phyloP scores from a whole-genome alignment of 192 early-diverging fungal species.

The Thoreauomyces humboldtii region DNA sequence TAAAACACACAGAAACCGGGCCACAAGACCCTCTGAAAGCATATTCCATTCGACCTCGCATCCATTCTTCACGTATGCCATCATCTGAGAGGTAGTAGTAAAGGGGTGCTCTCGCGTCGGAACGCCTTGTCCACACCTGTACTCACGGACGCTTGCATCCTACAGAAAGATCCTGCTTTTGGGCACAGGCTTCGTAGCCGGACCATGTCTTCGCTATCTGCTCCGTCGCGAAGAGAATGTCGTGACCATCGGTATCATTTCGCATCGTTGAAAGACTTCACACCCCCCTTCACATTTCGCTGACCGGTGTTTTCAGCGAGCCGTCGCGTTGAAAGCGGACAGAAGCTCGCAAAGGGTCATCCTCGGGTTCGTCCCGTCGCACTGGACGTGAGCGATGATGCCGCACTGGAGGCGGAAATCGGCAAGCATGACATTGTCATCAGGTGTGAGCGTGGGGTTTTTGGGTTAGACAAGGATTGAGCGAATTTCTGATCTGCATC shows the following conservation, averaged over 20 bases:
- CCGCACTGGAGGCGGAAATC: slow-evolving; percentile 45
- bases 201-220: slow-evolving; percentile 90
- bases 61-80: too few species aligned
- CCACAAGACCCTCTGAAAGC: too few species aligned
- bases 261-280: too few species aligned
- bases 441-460: too few species aligned
- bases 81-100: too few species aligned
- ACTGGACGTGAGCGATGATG: slow-evolving; percentile 52
- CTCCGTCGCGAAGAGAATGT: slow-evolving; percentile 84
- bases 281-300: background rate
- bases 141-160: too few species aligned
- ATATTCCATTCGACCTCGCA: too few species aligned
- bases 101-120: too few species aligned
- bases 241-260: slow-evolving; percentile 86
- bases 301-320: slow-evolving; percentile 65
- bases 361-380: slow-evolving; percentile 39
- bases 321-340: slow-evolving; percentile 70
- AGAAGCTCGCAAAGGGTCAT: slow-evolving; percentile 58
- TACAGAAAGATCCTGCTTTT: slow-evolving; percentile 76
- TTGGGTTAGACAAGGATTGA: too few species aligned
- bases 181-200: slow-evolving; percentile 96
- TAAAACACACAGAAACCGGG: too few species aligned
- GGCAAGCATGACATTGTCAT: slow-evolving; percentile 58
- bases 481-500: too few species aligned
- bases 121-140: too few species aligned